Conservation (phyloP, 2,329 filamentous ascomycete species). For the Alternaria sp. region DNA sequence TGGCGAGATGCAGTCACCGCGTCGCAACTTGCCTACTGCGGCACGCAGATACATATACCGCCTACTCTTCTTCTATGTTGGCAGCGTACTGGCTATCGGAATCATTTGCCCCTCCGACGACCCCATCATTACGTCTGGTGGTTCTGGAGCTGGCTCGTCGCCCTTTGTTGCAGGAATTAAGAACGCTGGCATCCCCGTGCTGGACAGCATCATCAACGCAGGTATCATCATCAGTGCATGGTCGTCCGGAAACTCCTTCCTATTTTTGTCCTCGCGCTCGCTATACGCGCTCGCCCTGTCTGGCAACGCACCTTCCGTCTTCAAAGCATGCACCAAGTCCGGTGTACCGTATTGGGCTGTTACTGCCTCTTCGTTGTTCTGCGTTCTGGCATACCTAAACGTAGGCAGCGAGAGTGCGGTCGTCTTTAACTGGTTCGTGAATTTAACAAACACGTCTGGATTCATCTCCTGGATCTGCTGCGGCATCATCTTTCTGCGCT, state of each 20-base stretch:
- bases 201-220: conserved; percentile 72
- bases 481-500: conserved; percentile 65
- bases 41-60: conserved; percentile 67
- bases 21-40: conserved; percentile 65
- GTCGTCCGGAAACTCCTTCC: conserved; percentile 62
- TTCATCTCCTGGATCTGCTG: conserved; percentile 63
- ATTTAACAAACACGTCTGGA: conserved; percentile 66
- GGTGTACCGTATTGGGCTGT: conserved; percentile 64
- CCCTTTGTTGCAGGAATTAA: conserved; percentile 59
- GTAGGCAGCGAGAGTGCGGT: conserved; percentile 50
- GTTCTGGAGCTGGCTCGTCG: conserved; percentile 60
- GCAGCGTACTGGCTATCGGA: conserved; percentile 64
- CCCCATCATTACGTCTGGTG: conserved; percentile 57
- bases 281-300: conserved; percentile 64
- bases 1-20: conserved; percentile 64
- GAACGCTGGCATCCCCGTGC: conserved; percentile 58
- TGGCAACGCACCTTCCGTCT: conserved; percentile 68
- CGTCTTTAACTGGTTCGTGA: conserved; percentile 73
- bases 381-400: conserved; percentile 58
- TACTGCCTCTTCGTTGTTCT: conserved; percentile 51
- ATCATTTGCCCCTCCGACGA: conserved; percentile 65
- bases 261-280: conserved; percentile 60
- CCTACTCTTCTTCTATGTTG: conserved; percentile 67
- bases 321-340: conserved; percentile 64
- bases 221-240: conserved; percentile 70